These are phyloP conservation scores for Xylaria flabelliformis DNA, from an alignment of 495 filamentous ascomycete genomes.

Conservation along the genomic window DNA sequence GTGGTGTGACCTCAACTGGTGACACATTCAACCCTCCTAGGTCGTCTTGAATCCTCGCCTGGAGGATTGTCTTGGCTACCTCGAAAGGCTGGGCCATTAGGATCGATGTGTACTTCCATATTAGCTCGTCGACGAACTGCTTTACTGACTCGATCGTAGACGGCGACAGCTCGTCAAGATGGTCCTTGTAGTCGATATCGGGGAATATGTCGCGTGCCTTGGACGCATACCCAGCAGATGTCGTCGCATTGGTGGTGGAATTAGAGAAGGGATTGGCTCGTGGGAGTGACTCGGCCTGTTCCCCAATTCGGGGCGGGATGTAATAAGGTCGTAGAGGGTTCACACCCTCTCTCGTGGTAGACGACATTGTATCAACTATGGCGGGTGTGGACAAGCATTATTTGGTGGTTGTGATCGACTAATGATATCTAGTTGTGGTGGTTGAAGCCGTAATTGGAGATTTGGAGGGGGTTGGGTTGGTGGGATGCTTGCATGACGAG, in stretches of 20 bases:
- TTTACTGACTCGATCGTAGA: constrained; percentile 74
- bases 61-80: constrained; percentile 91
- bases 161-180: constrained; percentile 77
- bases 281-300: constrained; percentile 52
- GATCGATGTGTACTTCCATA: constrained; percentile 85
- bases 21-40: constrained; percentile 44
- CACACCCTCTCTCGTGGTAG: constrained; percentile 60
- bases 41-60: constrained; percentile 68
- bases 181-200: constrained; percentile 88
- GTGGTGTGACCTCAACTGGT: constrained; percentile 32
- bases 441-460: not conserved
- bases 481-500: constrained; percentile 15
- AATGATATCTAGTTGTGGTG: not conserved
- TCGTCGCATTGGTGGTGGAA: constrained; percentile 54
- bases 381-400: not conserved
- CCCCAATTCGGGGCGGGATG: constrained; percentile 79
- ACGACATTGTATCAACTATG: constrained; percentile 48
- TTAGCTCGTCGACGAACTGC: constrained; percentile 74
- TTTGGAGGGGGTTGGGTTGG: not conserved
- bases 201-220: constrained; percentile 83
- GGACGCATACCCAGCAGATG: constrained; percentile 63
- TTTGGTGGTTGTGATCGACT: not conserved
- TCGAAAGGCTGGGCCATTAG: constrained; percentile 95
- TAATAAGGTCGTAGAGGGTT: constrained; percentile 97
- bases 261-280: constrained; percentile 51